Base-by-base conservation (phyloP, 768 basidiomycete species). In the Xanthoconium stramineum region DNA sequence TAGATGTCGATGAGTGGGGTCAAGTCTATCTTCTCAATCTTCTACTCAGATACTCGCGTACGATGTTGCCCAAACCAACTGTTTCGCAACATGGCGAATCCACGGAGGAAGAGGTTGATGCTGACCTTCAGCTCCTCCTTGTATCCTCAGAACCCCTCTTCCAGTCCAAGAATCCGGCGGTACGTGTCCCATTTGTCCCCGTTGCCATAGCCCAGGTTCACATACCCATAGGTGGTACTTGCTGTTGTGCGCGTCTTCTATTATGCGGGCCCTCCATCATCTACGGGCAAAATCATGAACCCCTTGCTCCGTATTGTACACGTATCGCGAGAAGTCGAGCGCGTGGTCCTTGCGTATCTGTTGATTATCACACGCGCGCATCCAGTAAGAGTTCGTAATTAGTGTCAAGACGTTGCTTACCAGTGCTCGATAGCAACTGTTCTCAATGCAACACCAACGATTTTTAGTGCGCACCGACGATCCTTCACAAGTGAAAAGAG, bases 1-100 rank as follows among this genome's bases (percentile, higher is more conserved):
- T 93, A 35, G 94, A 99, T 64, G 86, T 88, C 5, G 97, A 99
- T 64, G 96, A 97, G 69, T 99, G 97, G 97, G 94, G 94, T 0
- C 97, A 98, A 70, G 83, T 89, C 7, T 83, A 86, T 45, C 71
- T 94, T 19, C 77, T 96, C 57, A 81, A 86, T 43, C 77, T 98
- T 14, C 78, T 99, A 33, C 72, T 86, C 53, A 77, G 90, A 56
- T 99, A 99, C 67, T 90, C 83, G 3, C 76, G 95, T 49, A 82
- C 80, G 0, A 95, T 96, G 92, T 78, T 97, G 33, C 80, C 83
- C 2, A 77, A 85, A 58, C 87, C 91, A 11, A 71, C 69, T 1
- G 61, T 72, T 19, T 67, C 71, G 10, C 68, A 65, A 5, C 72
- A 69, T 9, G 64, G 50, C 12, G 70, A 65, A 33, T 65, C 66